These are phyloP conservation scores for Cyathus striatus DNA, from an alignment of 768 basidiomycete genomes.

Conservation along the genomic window DNA sequence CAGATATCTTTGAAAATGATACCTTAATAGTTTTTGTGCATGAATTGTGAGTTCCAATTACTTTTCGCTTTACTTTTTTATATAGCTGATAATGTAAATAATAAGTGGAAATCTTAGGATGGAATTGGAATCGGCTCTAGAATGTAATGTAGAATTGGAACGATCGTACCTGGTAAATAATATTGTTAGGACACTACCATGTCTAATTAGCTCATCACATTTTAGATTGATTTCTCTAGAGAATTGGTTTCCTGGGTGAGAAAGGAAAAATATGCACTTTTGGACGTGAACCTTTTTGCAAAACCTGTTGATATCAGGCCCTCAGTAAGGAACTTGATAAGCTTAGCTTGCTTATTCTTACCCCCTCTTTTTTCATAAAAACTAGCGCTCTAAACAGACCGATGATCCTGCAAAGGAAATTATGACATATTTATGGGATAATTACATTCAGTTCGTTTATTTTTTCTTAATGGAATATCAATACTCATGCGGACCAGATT, in stretches of 20 bases:
- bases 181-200: neutral
- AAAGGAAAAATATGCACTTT: slow-evolving; percentile 58
- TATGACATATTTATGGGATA: slow-evolving; percentile 90
- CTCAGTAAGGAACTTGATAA: slow-evolving; percentile 20
- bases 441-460: slow-evolving; percentile 79
- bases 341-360: no score
- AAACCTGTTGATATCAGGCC: slow-evolving; percentile 41
- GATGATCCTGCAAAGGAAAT: slow-evolving; percentile 52
- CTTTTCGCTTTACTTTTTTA: neutral
- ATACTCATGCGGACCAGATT: slow-evolving; percentile 40
- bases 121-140: slow-evolving; percentile 70
- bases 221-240: slow-evolving; percentile 89
- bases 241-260: slow-evolving; percentile 75
- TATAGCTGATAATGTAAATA: slow-evolving; percentile 1
- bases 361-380: no score
- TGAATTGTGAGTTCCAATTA: slow-evolving; percentile 70
- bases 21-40: slow-evolving; percentile 87
- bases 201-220: neutral
- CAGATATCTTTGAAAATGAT: slow-evolving; percentile 70
- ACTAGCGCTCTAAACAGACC: slow-evolving; percentile 32
- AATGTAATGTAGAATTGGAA: slow-evolving; percentile 72
- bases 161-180: slow-evolving; percentile 74
- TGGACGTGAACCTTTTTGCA: slow-evolving; percentile 85
- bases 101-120: slow-evolving; percentile 84
- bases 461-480: neutral